Evolutionary conservation across 768 basidiomycete genomes (phyloP).

Genomic region (Hericium coralloides): DNA sequence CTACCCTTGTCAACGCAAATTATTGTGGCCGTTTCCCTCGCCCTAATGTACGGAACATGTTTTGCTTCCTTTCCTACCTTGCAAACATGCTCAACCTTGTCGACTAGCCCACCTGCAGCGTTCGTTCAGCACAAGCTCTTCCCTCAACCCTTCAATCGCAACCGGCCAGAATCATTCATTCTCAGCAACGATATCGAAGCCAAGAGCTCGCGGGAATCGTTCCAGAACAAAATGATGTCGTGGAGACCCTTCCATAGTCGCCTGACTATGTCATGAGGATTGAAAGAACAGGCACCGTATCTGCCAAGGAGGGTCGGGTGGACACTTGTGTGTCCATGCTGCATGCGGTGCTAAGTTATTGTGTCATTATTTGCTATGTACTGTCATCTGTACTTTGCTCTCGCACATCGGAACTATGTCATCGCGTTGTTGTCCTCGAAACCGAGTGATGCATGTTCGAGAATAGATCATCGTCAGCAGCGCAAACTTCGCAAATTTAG

Average conservation of each 20-base stretch:
- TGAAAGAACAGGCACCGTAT: too few species aligned
- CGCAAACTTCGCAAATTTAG: too few species aligned
- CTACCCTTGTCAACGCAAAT: conserved; percentile 43
- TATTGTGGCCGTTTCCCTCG: conserved; percentile 44
- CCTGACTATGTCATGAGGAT: too few species aligned
- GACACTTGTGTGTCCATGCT: background rate
- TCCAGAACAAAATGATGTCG: too few species aligned
- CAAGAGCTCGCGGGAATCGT: too few species aligned
- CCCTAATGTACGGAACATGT: conserved; percentile 36
- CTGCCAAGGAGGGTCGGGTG: too few species aligned
- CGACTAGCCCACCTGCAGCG: conserved; percentile 41
- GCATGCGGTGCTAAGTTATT: background rate
- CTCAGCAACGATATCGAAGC: background rate
- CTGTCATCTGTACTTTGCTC: background rate
- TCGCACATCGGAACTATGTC: too few species aligned
- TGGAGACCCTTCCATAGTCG: too few species aligned
- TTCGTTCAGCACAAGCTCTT: conserved; percentile 46
- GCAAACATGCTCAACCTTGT: background rate
- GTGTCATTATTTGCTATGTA: background rate
- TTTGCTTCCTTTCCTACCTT: background rate
- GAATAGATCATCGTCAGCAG: too few species aligned
- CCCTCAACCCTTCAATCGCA: conserved; percentile 35
- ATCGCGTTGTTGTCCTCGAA: too few species aligned
- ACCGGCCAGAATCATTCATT: background rate
- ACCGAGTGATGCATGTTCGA: too few species aligned